Evolutionary conservation across 164 flowering plant genomes (phyloP), one percentile per base, ranked within the genome.

Genomic region (Houttuynia cordata): DNA sequence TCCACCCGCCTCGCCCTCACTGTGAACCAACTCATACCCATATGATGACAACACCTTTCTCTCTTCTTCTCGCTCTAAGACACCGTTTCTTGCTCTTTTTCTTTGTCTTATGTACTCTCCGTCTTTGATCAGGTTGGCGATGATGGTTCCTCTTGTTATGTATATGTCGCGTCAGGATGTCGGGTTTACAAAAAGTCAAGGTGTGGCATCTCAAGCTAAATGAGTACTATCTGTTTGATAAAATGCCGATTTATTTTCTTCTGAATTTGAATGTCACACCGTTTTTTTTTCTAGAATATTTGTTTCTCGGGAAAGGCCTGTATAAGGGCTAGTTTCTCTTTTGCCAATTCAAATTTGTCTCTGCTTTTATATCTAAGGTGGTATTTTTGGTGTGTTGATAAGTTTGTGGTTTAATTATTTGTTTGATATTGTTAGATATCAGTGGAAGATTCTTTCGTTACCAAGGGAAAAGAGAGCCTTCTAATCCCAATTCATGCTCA

Each of bases 151-250:
- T 80, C 79, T 59, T 82, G 80, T 53, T 77, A 61, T 61, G 79
- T 81, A 37, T 85, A 80, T 77, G 63, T 88, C 10, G 91, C 96
- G 54, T 88, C 96, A 40, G 89, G 88, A 14, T 78, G 78, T 70
- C 74, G 55, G 25, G 53, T 83, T 61, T 85, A 79, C 76, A 85
- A 70, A n/a, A n/a, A 65, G 60, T 85, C 24, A 71, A 73, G 83
- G 91, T 54, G 30, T 8, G 34, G 13, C 12, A 1, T 45, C 49
- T 17, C 49, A 45, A 45, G 14, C 1, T 45, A 14, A 45, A 12
- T 14, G 37, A 10, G 17, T 45, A 17, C 49, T 17, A 45, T 45
- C 49, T 45, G 49, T 45, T 45, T 10, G 49, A 45, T 45, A 45
- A 45, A 45, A 45, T 45, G 49, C 49, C 13, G 49, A 45, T 17